Evolutionary conservation across 1,139 yeast genomes (phyloP).

Genomic region (Kazachstania sp.): DNA sequence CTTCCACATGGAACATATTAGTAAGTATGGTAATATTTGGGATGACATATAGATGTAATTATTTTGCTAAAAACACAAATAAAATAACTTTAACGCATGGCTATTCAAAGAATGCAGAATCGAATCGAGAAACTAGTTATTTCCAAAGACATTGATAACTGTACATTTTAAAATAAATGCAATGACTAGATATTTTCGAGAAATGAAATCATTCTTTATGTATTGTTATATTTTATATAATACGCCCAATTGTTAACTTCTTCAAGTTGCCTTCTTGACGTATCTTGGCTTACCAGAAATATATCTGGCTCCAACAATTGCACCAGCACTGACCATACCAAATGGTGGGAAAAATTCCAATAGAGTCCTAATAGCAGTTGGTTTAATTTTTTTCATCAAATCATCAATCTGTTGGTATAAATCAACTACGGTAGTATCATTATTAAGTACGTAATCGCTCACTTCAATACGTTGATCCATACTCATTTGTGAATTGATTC

Average conservation of each 20-base stretch:
- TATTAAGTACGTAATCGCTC: slow-evolving; percentile 65
- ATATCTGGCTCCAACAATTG: slow-evolving; percentile 20
- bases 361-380: slow-evolving; percentile 35
- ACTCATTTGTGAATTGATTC: slow-evolving; percentile 74
- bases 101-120: too few species aligned
- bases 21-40: too few species aligned
- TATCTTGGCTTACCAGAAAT: slow-evolving; percentile 4
- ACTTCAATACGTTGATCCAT: slow-evolving; percentile 45
- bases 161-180: too few species aligned
- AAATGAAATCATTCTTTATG: too few species aligned
- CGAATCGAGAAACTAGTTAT: too few species aligned
- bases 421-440: slow-evolving; percentile 44
- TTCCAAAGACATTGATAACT: too few species aligned
- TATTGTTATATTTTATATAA: too few species aligned
- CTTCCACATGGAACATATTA: too few species aligned
- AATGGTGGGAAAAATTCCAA: slow-evolving; percentile 49
- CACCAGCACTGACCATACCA: slow-evolving; percentile 49
- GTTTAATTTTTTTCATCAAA: slow-evolving; percentile 40
- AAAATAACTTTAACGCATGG: too few species aligned
- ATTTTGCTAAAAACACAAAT: too few species aligned
- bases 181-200: too few species aligned
- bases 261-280: neutral
- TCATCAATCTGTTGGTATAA: slow-evolving; percentile 42
- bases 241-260: neutral
- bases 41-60: too few species aligned